Conservation (phyloP, 2,329 filamentous ascomycete genomes). For the Phialophora tarda region DNA sequence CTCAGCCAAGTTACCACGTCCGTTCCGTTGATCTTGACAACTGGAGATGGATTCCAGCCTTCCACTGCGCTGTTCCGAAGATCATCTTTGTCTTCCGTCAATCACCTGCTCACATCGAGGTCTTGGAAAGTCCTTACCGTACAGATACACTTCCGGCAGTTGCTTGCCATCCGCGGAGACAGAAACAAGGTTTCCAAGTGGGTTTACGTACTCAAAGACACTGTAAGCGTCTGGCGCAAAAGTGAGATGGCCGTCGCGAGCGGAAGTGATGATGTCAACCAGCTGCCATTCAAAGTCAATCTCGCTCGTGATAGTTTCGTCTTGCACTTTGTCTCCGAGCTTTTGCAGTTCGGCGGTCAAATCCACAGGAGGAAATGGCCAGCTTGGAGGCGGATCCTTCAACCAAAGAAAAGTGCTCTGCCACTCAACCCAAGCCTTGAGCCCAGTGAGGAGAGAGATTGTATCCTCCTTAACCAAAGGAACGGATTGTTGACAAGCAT, state of each 20-base stretch:
- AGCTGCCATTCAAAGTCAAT: constrained; percentile 62
- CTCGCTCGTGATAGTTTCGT: constrained; percentile 56
- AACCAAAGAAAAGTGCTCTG: constrained; percentile 57
- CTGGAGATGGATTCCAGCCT: constrained; percentile 15
- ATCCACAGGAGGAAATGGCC: constrained; percentile 57
- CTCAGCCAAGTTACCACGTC: constrained; percentile 8
- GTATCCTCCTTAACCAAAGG: constrained; percentile 22
- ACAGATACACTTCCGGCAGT: constrained; percentile 62
- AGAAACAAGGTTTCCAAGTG: constrained; percentile 62
- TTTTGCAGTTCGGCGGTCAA: constrained; percentile 54
- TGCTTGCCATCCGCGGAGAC: constrained; percentile 64
- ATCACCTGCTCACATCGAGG: background rate
- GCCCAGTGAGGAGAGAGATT: constrained; percentile 13
- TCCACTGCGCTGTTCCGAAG: background rate
- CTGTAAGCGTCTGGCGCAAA: background rate
- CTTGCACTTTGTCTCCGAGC: constrained; percentile 52
- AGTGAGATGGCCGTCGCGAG: constrained; percentile 66
- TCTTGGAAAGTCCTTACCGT: constrained; percentile 9
- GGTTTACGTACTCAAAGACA: constrained; percentile 53
- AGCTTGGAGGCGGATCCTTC: constrained; percentile 59
- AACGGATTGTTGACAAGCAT: constrained; percentile 23
- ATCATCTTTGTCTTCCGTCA: background rate
- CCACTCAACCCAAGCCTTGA: constrained; percentile 46
- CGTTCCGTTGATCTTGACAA: constrained; percentile 33
- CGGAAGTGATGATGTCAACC: constrained; percentile 58